A percentile compares a stretch with the other conserved stretches of the same genome.
phyloP scores from a whole-genome alignment of 352 stramenopile genomes.

The Phytophthora pini region DNA sequence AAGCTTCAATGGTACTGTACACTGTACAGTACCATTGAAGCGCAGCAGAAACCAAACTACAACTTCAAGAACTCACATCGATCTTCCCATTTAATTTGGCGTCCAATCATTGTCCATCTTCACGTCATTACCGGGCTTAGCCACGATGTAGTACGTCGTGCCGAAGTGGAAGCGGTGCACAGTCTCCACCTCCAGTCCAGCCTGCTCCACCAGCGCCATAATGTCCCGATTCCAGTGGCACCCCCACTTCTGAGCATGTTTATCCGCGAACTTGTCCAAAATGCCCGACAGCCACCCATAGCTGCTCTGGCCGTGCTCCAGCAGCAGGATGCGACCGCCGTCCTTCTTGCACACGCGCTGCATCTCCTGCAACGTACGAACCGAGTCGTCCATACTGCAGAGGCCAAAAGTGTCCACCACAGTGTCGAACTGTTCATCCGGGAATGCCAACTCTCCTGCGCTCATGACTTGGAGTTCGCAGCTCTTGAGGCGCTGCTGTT shows the following conservation, averaged over 20 bases:
- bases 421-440: conserved; percentile 90
- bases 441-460: conserved; percentile 66
- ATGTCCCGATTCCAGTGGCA: conserved; percentile 98
- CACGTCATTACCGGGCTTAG: conserved; percentile 35
- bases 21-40: too few species aligned
- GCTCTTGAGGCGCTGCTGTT: conserved; percentile 22
- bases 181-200: conserved; percentile 88
- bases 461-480: conserved; percentile 70
- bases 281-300: conserved; percentile 91
- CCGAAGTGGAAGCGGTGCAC: conserved; percentile 95
- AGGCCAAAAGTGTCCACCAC: conserved; percentile 97
- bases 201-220: conserved; percentile 80
- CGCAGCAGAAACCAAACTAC: neutral
- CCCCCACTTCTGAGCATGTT: conserved; percentile 95
- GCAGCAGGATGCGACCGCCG: conserved; percentile 88
- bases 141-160: conserved; percentile 93
- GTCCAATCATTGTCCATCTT: conserved; percentile 1
- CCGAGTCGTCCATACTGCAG: conserved; percentile 95
- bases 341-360: conserved; percentile 90
- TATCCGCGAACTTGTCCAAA: conserved; percentile 93
- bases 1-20: too few species aligned
- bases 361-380: conserved; percentile 93
- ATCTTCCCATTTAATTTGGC: neutral
- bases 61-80: neutral
- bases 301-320: conserved; percentile 95